phyloP scores from a whole-genome alignment of 2,329 filamentous ascomycete genomes.

The Fusarium fujikuroi region DNA sequence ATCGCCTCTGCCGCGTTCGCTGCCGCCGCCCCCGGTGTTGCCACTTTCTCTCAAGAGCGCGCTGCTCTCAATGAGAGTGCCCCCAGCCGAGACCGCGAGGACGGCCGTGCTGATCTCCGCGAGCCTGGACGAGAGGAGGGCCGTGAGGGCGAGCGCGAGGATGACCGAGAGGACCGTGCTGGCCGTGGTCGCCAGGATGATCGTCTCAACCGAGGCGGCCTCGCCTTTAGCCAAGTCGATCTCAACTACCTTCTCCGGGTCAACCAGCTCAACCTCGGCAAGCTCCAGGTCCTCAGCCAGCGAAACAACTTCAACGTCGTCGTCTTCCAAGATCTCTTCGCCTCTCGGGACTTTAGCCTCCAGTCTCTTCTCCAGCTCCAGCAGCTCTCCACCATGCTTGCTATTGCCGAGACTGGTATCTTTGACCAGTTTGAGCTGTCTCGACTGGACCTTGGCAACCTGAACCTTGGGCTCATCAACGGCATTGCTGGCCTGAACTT shows the following conservation, averaged over 20 bases:
- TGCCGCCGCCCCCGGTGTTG: slow-evolving; percentile 56
- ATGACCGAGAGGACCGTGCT: slow-evolving; percentile 18
- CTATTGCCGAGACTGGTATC: slow-evolving; percentile 46
- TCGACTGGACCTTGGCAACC: slow-evolving; percentile 39
- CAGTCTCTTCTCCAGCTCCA: slow-evolving; percentile 54
- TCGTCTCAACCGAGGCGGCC: slow-evolving; percentile 49
- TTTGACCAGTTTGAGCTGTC: slow-evolving; percentile 47
- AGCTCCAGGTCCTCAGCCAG: slow-evolving; percentile 52
- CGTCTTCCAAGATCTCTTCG: slow-evolving; percentile 56
- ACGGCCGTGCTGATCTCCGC: background rate
- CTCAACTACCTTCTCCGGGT: slow-evolving; percentile 59
- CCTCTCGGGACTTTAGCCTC: slow-evolving; percentile 54
- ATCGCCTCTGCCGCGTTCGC: slow-evolving; percentile 58
- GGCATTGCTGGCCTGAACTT: slow-evolving; percentile 44
- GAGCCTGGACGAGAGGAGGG: background rate
- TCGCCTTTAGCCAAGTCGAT: slow-evolving; percentile 54
- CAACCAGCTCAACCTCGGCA: slow-evolving; percentile 58
- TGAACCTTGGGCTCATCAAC: slow-evolving; percentile 48
- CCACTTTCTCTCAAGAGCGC: slow-evolving; percentile 33
- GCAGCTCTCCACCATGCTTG: slow-evolving; percentile 54
- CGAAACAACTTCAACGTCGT: slow-evolving; percentile 59
- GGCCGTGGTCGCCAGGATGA: slow-evolving; percentile 42
- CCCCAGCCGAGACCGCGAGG: slow-evolving; percentile 1
- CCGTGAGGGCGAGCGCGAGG: background rate
- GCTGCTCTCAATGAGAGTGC: slow-evolving; percentile 21